phyloP scores from a whole-genome alignment of 2,329 filamentous ascomycete genomes.

The Ophiosphaerella herpotricha region DNA sequence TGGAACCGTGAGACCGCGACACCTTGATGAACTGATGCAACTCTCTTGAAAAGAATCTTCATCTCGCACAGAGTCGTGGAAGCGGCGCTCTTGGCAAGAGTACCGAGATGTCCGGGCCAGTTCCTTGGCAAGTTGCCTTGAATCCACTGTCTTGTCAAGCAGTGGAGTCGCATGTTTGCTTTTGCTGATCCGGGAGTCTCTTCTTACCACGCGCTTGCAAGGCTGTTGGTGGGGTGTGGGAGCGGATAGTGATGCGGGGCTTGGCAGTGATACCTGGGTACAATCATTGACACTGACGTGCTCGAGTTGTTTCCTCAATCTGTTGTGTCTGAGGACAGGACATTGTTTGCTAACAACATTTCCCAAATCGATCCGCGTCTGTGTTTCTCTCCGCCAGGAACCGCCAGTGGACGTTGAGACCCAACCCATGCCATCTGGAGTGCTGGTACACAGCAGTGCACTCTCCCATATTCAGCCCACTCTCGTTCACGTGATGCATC shows the following conservation, averaged over 20 bases:
- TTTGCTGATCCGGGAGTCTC: neutral
- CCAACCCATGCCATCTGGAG: no score
- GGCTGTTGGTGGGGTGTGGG: no score
- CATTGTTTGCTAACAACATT: neutral
- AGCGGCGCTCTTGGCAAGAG: constrained; percentile 26
- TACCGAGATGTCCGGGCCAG: constrained; percentile 35
- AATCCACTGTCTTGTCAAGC: constrained; percentile 18
- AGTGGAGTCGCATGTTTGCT: constrained; percentile 3
- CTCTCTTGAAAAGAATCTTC: constrained; percentile 16
- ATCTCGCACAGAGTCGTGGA: constrained; percentile 1
- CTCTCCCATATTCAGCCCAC: neutral
- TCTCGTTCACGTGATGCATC: neutral
- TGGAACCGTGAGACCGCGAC: constrained; percentile 16
- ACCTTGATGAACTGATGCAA: constrained; percentile 17
- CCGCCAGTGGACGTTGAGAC: no score
- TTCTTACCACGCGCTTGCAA: no score
- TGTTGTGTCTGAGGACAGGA: no score
- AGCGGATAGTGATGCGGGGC: no score
- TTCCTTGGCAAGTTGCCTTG: constrained; percentile 12
- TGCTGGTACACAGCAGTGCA: no score
- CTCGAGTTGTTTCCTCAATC: no score
- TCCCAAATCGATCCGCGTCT: neutral
- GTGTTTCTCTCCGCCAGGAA: no score
- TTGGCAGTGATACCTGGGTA: no score
- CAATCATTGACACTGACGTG: no score